Evolutionary conservation across 495 filamentous ascomycete genomes (phyloP), one percentile per base, ranked within the genome.

Genomic region (Aspergillus avenaceus): DNA sequence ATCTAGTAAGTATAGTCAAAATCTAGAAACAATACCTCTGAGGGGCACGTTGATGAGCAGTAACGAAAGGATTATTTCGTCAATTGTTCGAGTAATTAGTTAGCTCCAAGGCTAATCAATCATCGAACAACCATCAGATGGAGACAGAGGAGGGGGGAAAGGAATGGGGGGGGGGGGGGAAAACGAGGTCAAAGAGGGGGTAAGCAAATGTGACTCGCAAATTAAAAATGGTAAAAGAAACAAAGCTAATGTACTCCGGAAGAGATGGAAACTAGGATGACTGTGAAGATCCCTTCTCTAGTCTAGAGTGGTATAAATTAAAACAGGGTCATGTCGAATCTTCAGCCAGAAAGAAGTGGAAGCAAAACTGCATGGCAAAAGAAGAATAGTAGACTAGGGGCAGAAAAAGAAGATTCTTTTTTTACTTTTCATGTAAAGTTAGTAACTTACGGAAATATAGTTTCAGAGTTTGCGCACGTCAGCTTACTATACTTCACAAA

Each of bases 381-480:
- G 21, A 45, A 18, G 29, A 41, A 43, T 23, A 52, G 16, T 23
- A n/a, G n/a, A n/a, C n/a, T n/a, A n/a, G n/a, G n/a, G n/a, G 16
- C 2, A 41, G 37, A 41, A 26, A 23, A 34, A 31, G 27, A 45
- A 45, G 2, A 0, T 31, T 18, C 14, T 34, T 29, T n/a, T 6
- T 19, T 26, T 2, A 34, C 12, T 11, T 12, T 34, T 34, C 12
- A 2, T 34, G 31, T 1, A 34, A 1, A 16, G 13, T 19, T 29
- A 38, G 47, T 34, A 53, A 41, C 38, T 47, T 47, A 47, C 44
- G 18, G 34, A 45, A 49, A 23, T 11, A 41, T n/a, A n/a, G n/a
- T n/a, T 25, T 48, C 51, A 49, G 41, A 54, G 47, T 55, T 50
- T 55, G 53, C 45, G 52, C 34, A 46, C n/a, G 47, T 50, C 46